Evolutionary conservation across 768 basidiomycete genomes (phyloP).

Genomic region (Boletus huronensis): DNA sequence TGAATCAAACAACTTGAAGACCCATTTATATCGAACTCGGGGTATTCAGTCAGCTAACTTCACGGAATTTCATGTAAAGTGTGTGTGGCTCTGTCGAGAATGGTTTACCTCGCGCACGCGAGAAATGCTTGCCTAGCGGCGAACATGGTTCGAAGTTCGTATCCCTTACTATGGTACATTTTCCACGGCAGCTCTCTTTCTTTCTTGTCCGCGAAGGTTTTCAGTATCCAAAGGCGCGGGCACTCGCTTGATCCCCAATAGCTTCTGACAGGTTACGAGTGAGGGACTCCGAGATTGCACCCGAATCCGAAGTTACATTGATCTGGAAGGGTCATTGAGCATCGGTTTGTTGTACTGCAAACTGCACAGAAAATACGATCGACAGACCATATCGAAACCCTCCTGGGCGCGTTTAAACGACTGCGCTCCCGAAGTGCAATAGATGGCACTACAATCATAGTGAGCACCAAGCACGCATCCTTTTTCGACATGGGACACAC

Average conservation of each 20-base stretch:
- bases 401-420: slow-evolving; percentile 42
- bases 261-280: slow-evolving; percentile 22
- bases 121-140: neutral
- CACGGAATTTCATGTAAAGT: no score
- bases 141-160: neutral
- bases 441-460: slow-evolving; percentile 40
- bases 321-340: slow-evolving; percentile 34
- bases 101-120: no score
- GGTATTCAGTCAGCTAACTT: no score
- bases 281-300: slow-evolving; percentile 41
- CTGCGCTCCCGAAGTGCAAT: slow-evolving; percentile 44
- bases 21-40: no score
- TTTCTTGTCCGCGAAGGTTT: neutral
- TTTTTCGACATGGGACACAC: slow-evolving; percentile 31
- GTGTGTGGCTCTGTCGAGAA: no score
- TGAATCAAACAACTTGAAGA: no score
- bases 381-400: slow-evolving; percentile 51
- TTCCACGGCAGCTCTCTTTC: neutral
- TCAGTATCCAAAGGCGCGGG: slow-evolving; percentile 13
- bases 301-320: slow-evolving; percentile 44
- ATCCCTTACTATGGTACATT: neutral
- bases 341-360: neutral
- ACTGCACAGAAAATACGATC: neutral
- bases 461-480: neutral
- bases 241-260: slow-evolving; percentile 10